Evolutionary conservation across 306 rosid genomes (phyloP).

Genomic region (Echinosophora koreensis): DNA sequence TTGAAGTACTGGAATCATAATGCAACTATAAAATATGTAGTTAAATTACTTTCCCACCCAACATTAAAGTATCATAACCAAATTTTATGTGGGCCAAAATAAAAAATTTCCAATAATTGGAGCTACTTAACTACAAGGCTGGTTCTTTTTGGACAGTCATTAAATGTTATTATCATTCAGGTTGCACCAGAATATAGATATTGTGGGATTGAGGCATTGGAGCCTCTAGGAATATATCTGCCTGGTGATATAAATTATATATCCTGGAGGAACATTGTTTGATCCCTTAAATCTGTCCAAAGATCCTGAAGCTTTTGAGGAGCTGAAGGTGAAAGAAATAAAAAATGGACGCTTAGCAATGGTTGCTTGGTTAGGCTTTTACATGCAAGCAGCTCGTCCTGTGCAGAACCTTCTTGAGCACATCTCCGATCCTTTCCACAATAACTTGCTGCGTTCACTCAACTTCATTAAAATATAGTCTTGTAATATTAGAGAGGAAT

Average conservation of each 20-base stretch:
- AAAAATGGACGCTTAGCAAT: constrained; percentile 95
- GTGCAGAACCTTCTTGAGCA: constrained; percentile 85
- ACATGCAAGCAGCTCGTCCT: constrained; percentile 89
- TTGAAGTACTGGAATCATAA: not conserved
- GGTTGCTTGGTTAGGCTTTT: constrained; percentile 97
- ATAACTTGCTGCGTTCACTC: constrained; percentile 65
- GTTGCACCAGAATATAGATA: constrained; percentile 97
- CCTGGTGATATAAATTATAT: constrained; percentile 96
- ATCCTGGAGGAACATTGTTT: constrained; percentile 94
- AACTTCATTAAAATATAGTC: constrained; percentile 33
- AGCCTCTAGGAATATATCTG: constrained; percentile 87
- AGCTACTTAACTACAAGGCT: constrained; percentile 22
- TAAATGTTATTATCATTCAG: constrained; percentile 50
- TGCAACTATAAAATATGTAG: constrained; percentile 7
- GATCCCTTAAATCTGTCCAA: constrained; percentile 86
- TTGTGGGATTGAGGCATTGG: constrained; percentile 92
- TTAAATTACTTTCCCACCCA: not conserved
- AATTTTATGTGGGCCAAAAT: constrained; percentile 12
- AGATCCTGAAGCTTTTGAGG: constrained; percentile 85
- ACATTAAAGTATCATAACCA: not conserved
- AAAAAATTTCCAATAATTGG: constrained; percentile 9
- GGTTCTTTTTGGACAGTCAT: constrained; percentile 23
- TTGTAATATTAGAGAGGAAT: not conserved
- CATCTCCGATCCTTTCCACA: constrained; percentile 86
- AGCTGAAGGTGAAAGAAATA: constrained; percentile 91